A percentile compares a stretch with the other conserved stretches of the same genome.
phyloP scores from a whole-genome alignment of 495 filamentous ascomycete genomes.

The Neurospora sp. region DNA sequence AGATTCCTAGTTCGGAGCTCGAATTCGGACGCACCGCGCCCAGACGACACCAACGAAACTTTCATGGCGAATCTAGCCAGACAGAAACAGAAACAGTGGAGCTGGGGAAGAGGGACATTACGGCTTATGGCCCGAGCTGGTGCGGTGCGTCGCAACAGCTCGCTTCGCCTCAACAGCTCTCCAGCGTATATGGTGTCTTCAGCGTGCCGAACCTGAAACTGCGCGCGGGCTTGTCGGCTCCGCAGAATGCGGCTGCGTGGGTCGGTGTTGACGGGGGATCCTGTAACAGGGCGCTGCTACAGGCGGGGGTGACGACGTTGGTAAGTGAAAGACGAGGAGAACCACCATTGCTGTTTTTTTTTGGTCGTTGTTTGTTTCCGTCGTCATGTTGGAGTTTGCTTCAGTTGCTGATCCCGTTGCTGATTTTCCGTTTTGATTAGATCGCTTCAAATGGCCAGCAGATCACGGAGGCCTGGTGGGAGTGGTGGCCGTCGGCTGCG shows the following conservation, averaged over 20 bases:
- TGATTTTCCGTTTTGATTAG: background rate
- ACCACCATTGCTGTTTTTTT: too few relatives aligned
- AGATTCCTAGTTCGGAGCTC: slow-evolving; percentile 5
- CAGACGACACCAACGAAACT: slow-evolving; percentile 7
- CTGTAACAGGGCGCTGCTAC: slow-evolving; percentile 16
- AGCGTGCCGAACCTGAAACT: slow-evolving; percentile 15
- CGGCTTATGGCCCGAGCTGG: slow-evolving; percentile 23
- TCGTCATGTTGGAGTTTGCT: background rate
- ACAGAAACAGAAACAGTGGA: background rate
- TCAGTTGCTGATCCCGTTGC: background rate
- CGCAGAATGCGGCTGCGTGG: slow-evolving; percentile 22
- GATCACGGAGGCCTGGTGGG: slow-evolving; percentile 44
- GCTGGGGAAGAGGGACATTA: slow-evolving; percentile 3
- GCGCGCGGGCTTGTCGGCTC: slow-evolving; percentile 7
- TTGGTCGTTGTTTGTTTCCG: background rate
- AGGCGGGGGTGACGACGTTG: slow-evolving; percentile 22
- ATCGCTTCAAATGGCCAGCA: slow-evolving; percentile 21
- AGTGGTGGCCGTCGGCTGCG: slow-evolving; percentile 50
- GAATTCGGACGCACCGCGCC: slow-evolving; percentile 12
- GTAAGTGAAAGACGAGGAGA: slow-evolving; percentile 4
- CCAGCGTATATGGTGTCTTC: slow-evolving; percentile 17
- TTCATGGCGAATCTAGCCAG: background rate
- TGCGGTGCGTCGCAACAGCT: slow-evolving; percentile 21
- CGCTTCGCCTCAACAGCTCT: slow-evolving; percentile 7
- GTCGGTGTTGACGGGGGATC: slow-evolving; percentile 23